Evolutionary conservation across 1,284 basidiomycete species (phyloP).

Genomic region (Cerioporus squamosus): DNA sequence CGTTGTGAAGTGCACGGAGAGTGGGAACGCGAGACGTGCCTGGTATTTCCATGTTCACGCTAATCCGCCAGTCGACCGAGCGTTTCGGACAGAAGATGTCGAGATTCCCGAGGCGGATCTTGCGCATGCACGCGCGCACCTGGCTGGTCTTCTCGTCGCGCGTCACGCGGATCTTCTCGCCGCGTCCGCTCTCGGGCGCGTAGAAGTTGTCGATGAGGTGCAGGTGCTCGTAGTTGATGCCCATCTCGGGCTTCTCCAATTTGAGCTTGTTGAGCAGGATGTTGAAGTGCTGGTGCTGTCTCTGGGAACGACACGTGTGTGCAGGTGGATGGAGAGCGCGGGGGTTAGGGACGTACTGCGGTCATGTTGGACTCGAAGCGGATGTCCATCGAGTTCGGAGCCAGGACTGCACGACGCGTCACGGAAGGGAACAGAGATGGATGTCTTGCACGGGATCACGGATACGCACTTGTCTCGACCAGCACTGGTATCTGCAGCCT

Average conservation of each 20-base stretch:
- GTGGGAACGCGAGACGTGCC: too few relatives aligned
- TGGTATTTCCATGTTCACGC: conserved; percentile 86
- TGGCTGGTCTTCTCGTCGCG: conserved; percentile 75
- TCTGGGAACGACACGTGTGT: conserved; percentile 45
- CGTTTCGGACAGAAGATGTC: conserved; percentile 88
- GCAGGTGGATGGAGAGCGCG: conserved; percentile 2
- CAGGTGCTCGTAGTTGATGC: conserved; percentile 79
- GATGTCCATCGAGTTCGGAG: conserved; percentile 57
- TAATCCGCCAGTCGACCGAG: conserved; percentile 89
- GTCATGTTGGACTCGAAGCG: conserved; percentile 94
- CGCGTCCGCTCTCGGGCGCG: conserved; percentile 46
- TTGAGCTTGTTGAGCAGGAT: conserved; percentile 81
- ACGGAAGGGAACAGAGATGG: neutral
- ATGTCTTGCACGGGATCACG: too few relatives aligned
- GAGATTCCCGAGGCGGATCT: conserved; percentile 85
- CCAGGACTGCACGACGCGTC: conserved; percentile 45
- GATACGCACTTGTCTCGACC: conserved; percentile 86
- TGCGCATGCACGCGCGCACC: conserved; percentile 73
- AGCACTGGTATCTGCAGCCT: conserved; percentile 76
- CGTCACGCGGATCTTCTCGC: conserved; percentile 84
- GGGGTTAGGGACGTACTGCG: conserved; percentile 53
- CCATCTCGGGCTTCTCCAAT: conserved; percentile 37
- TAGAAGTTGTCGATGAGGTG: conserved; percentile 88
- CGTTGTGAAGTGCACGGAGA: too few relatives aligned
- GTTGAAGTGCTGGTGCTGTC: conserved; percentile 89